Percentiles rank a stretch among this genome's conserved stretches.
Evolutionary conservation across 306 rosid species (phyloP).

Genomic region (Prosopis cineraria): DNA sequence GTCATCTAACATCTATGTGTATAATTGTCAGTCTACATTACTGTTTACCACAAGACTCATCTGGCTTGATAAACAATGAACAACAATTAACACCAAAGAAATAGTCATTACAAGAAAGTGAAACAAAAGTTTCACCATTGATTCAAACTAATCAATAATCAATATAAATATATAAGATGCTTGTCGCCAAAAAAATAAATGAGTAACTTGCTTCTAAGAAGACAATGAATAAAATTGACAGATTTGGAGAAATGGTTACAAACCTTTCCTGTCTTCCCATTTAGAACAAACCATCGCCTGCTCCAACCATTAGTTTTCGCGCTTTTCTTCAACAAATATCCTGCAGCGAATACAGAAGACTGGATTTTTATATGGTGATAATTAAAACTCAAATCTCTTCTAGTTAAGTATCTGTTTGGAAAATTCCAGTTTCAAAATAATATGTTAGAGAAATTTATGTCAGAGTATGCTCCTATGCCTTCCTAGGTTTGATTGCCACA

Average conservation of each 20-base stretch:
- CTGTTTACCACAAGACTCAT: not conserved
- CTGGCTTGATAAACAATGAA: not conserved
- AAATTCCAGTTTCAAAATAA: conserved; percentile 21
- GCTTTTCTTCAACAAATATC: conserved; percentile 85
- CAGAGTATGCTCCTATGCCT: not conserved
- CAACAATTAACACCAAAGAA: not conserved
- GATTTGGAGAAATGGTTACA: conserved; percentile 27
- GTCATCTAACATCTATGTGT: not conserved
- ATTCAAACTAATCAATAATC: not conserved
- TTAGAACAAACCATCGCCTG: conserved; percentile 95
- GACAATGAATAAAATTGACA: not conserved
- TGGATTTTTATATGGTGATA: not conserved
- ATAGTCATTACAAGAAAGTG: not conserved
- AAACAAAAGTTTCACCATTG: not conserved
- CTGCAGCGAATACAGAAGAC: conserved; percentile 46
- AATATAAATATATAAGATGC: not conserved
- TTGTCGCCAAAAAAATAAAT: not conserved
- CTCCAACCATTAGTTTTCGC: conserved; percentile 91
- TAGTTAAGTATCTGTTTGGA: not conserved
- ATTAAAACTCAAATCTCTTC: not conserved
- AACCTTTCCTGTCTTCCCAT: conserved; percentile 97
- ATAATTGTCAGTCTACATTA: not conserved
- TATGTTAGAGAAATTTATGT: too few relatives aligned
- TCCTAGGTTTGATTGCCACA: conserved; percentile 4
- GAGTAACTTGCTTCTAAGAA: not conserved